Evolutionary conservation across 345 rosid species (phyloP), one percentile per base, ranked within the genome.

Genomic region (Sisymbrium irio): DNA sequence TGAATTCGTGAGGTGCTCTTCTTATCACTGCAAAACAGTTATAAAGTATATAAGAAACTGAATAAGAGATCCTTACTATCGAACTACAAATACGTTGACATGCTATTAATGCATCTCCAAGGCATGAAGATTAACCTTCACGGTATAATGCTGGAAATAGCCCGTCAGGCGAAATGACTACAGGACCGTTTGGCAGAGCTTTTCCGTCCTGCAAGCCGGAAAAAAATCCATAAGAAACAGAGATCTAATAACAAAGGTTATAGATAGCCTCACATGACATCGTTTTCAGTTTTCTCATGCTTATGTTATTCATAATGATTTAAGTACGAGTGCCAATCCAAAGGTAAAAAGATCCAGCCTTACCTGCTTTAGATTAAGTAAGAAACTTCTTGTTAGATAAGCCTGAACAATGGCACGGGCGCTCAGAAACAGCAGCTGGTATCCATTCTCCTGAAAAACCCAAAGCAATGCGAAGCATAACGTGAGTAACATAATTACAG

Each of bases 331-430:
- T 44, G 11, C 64, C 59, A 12, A 49, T 15, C 25, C 65, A 27
- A 28, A 55, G 42, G 36, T 44, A 36, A 30, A 69, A 22, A 37
- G 47, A 78, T 35, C 19, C 46, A 44, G 5, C 4, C 15, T 63
- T 61, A 88, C 98, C 96, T 93, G 98, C 78, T 93, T 93, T 55
- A 93, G 80, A 82, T 93, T 93, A 75, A 83, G 74, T 46, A 90
- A 85, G 79, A 86, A 90, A 54, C 74, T 93, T 77, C 95, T 82
- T 17, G 98, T 93, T 66, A 93, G 79, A 81, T 93, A 93, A 22
- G 98, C 98, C 81, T 93, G 98, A 79, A 88, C 98, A 9, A 93
- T 90, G 65, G 98, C 98, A 64, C 98, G 91, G 0, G 98, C 98
- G 59, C 98, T 93, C 74, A 93, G 82, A 83, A 93, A 93, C 65